Evolutionary conservation across 2,329 filamentous ascomycete genomes (phyloP).

Genomic region (Bipolaris oryzae): DNA sequence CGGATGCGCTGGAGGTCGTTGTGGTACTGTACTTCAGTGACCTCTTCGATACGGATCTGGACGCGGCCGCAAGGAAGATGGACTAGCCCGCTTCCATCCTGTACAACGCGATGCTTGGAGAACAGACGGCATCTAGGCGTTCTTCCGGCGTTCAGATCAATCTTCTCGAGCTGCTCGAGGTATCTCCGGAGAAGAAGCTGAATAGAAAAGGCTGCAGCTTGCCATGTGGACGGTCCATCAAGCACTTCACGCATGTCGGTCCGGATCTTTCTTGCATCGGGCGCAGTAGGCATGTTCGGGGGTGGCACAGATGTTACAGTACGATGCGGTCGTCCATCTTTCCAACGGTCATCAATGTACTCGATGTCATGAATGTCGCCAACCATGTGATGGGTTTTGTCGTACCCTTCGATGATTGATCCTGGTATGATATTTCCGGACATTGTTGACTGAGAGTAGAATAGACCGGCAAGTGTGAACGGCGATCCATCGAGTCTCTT

Average conservation of each 20-base stretch:
- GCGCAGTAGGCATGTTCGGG: constrained; percentile 10
- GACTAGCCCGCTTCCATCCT: constrained; percentile 21
- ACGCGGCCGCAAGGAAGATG: constrained; percentile 17
- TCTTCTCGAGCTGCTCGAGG: constrained; percentile 22
- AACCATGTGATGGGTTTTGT: constrained; percentile 16
- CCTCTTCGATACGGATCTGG: constrained; percentile 25
- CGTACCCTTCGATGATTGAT: constrained; percentile 23
- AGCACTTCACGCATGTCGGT: constrained; percentile 22
- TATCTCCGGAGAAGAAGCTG: constrained; percentile 24
- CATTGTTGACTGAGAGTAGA: constrained; percentile 17
- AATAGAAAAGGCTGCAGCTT: constrained; percentile 19
- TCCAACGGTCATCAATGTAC: constrained; percentile 27
- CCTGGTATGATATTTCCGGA: constrained; percentile 20
- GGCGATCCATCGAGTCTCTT: constrained; percentile 21
- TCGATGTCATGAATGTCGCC: constrained; percentile 22
- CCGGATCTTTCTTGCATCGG: constrained; percentile 19
- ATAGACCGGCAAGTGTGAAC: constrained; percentile 17
- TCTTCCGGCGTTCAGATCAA: constrained; percentile 17
- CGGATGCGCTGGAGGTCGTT: constrained; percentile 20
- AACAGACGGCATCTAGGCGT: constrained; percentile 20
- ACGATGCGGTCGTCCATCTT: constrained; percentile 21
- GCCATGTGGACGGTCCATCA: constrained; percentile 25
- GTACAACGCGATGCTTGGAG: constrained; percentile 22
- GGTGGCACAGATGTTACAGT: constrained; percentile 19
- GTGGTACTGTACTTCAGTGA: constrained; percentile 19